Evolutionary conservation across 2,329 filamentous ascomycete species (phyloP), one percentile per base, ranked within the genome.

Genomic region (Ascochyta fabae): DNA sequence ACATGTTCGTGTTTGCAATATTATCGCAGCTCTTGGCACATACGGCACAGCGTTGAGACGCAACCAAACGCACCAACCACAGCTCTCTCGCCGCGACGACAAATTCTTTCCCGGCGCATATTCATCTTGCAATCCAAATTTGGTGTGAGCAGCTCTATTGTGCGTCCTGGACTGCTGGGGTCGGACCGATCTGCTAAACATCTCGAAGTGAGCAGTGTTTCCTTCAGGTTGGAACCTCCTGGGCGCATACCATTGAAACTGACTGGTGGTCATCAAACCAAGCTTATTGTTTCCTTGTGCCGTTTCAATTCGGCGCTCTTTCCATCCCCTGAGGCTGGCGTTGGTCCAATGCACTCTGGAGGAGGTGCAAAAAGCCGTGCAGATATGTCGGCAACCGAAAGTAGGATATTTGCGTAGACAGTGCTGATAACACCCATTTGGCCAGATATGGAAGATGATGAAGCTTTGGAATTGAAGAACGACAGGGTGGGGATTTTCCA

Each of bases 381-480:
- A 27, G 45, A 53, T 15, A 50, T 13, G 12, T 53, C 36, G 6
- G 54, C 54, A n/a, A 58, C 38, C 3, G 39, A 38, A 13, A 53
- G 49, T 4, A 58, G 12, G 7, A 49, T 12, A 6, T 44, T 49
- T 16, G 31, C 54, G 33, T 58, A 58, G 8, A 58, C 12, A 2
- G 40, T 36, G 15, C 35, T 24, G 15, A 58, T 15, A n/a, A 50
- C 4, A 15, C 44, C 45, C 54, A 58, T 58, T 1, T 5, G 43
- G 24, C 16, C 12, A 6, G 4, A 15, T 2, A 1, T 39, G 6
- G 12, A 16, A 2, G 4, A 12, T 10, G 10, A 22, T 3, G 4
- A 22, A 22, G 16, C 3, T 23, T 39, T 16, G 12, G 3, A 2
- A 12, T 3, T 22, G 8, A 29, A 22, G 6, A 13, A 29, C 3